Percentiles rank a stretch among this genome's conserved stretches.
Evolutionary conservation across 176 grass and related monocot genomes (phyloP).

Genomic region (Poa pratensis): DNA sequence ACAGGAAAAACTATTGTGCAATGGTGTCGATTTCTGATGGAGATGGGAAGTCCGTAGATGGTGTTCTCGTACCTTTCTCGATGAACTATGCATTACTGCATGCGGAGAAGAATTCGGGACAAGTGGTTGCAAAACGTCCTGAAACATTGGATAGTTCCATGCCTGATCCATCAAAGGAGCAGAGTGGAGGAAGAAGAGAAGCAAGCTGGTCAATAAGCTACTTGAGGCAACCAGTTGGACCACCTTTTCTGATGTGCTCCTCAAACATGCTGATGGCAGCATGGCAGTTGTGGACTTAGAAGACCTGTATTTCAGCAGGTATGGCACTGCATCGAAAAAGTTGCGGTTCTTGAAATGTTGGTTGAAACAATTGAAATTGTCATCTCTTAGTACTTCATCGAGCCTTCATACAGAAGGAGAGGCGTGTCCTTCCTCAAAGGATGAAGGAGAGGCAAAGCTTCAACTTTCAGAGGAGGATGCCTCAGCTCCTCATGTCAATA

Average conservation of each 20-base stretch:
- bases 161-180: conserved; percentile 43
- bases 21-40: conserved; percentile 56
- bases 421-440: conserved; percentile 39
- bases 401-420: conserved; percentile 42
- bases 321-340: conserved; percentile 65
- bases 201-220: conserved; percentile 53
- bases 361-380: conserved; percentile 73
- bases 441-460: conserved; percentile 56
- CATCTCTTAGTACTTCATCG: conserved; percentile 38
- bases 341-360: conserved; percentile 94
- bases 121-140: conserved; percentile 14
- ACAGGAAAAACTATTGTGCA: conserved; percentile 59
- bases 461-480: conserved; percentile 47
- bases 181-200: conserved; percentile 65
- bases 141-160: conserved; percentile 14
- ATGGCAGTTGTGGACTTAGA: conserved; percentile 60
- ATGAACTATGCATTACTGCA: conserved; percentile 70
- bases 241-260: conserved; percentile 61
- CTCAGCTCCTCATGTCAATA: conserved; percentile 33
- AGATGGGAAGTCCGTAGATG: conserved; percentile 56
- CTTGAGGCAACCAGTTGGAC: conserved; percentile 53
- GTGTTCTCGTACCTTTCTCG: conserved; percentile 76
- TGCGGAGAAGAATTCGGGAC: conserved; percentile 51
- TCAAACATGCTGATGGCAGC: conserved; percentile 48
- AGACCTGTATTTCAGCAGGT: conserved; percentile 74